phyloP scores from a whole-genome alignment of 805 yeast genomes.

The Lipomyces anomalus region DNA sequence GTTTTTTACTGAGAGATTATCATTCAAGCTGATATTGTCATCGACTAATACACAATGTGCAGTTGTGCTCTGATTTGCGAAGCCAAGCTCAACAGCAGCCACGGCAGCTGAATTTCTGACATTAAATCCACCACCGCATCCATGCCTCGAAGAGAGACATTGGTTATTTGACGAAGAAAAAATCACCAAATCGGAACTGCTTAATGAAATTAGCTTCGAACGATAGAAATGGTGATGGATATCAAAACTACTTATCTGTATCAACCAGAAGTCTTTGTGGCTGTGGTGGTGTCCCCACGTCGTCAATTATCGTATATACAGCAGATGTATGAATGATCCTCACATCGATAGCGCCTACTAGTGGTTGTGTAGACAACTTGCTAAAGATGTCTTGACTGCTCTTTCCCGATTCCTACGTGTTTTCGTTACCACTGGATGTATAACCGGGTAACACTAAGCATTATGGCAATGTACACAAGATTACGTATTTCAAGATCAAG shows the following conservation, averaged over 20 bases:
- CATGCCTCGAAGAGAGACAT: slow-evolving; percentile 8
- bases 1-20: background rate
- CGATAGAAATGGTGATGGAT: background rate
- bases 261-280: slow-evolving; percentile 17
- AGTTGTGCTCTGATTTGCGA: slow-evolving; percentile 14
- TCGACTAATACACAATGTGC: slow-evolving; percentile 15
- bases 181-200: slow-evolving; percentile 13
- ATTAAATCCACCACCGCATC: slow-evolving; percentile 21
- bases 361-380: no score
- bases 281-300: slow-evolving; percentile 21
- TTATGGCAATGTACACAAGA: no score
- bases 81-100: slow-evolving; percentile 11
- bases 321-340: slow-evolving; percentile 5
- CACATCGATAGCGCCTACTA: no score
- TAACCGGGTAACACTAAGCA: no score
- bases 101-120: slow-evolving; percentile 8
- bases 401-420: no score
- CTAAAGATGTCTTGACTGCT: no score
- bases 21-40: slow-evolving; percentile 12
- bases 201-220: background rate
- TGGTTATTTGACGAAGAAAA: slow-evolving; percentile 14
- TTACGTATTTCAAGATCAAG: no score
- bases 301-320: slow-evolving; percentile 14
- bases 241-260: slow-evolving; percentile 4
- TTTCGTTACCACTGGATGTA: no score